Base-by-base conservation (phyloP, 1,139 yeast genomes). In the Blastobotrys proliferans region DNA sequence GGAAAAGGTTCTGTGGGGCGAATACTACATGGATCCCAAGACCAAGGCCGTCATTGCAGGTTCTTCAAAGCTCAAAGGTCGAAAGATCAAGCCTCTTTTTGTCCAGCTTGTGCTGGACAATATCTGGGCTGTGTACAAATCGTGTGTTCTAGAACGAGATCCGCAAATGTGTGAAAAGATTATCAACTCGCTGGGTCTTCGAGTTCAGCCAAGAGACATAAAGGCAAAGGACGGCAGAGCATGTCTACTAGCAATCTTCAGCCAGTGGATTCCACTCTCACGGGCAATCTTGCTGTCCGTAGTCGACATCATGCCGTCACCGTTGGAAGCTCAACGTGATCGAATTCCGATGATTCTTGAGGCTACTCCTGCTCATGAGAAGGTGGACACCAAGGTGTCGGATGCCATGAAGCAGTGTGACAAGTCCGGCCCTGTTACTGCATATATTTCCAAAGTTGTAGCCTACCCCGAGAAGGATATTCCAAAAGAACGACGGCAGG, bases 1-100 rank as follows among this genome's bases (percentile, higher is more conserved):
- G 37, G 80, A 83, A 48, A 85, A 85, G 57, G 88, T 92, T n/a
- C 69, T 94, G 3, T 94, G 98, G 98, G 98, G 98, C 24, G 96
- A 92, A 58, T 92, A 68, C 61, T 87, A 79, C 59, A 72, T 87
- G 56, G 98, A 92, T 59, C 83, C 94, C 62, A 92, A 90, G 62
- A 81, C 90, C 17, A 92, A 90, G 57, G 83, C 82, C 57, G 84
- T 94, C 10, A 47, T 58, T 13, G 50, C 58, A 6, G 57, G 56
- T 2, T 36, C 51, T 3, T 71, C 72, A 41, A 76, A 72, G 53
- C 73, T 67, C 45, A 76, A 73, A 51, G 79, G 71, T 18, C 52
- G 43, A 20, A 63, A 73, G 49, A 60, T 66, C 6, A 84, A 84
- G 58, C 95, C 96, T 0, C 63, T 94, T 52, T 94, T 94, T 70